These are phyloP conservation scores for Metschnikowia cerradonensis DNA, from an alignment of 805 yeast species.

Conservation along the genomic window DNA sequence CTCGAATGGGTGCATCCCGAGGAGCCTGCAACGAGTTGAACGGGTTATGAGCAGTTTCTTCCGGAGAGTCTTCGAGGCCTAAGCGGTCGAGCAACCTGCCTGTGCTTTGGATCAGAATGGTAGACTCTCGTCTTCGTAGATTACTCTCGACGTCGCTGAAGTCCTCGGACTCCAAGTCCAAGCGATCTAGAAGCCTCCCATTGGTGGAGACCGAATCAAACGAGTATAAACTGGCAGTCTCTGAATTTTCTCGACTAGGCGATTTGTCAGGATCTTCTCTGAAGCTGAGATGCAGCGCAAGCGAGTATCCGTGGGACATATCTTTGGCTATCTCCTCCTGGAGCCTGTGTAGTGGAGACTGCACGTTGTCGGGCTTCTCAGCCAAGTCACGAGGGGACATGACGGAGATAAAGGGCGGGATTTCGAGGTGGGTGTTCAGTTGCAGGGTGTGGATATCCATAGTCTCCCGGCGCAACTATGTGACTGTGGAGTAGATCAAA, in stretches of 20 bases:
- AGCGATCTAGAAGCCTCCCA: conserved; percentile 36
- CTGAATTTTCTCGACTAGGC: neutral
- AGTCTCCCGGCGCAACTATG: neutral
- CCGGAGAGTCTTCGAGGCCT: conserved; percentile 26
- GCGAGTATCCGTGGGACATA: neutral
- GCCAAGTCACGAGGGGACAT: conserved; percentile 3
- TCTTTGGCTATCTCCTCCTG: conserved; percentile 16
- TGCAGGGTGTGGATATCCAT: neutral
- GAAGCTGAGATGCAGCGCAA: neutral
- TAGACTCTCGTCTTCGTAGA: conserved; percentile 16
- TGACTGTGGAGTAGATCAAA: neutral
- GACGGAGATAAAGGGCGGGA: neutral
- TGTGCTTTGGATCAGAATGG: conserved; percentile 14
- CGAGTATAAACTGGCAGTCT: conserved; percentile 35
- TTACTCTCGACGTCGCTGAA: conserved; percentile 10
- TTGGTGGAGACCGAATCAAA: conserved; percentile 43
- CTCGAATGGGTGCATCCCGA: conserved; percentile 14
- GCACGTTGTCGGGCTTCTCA: conserved; percentile 9
- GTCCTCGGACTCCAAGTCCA: conserved; percentile 18
- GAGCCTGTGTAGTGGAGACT: conserved; percentile 17
- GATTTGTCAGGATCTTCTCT: neutral
- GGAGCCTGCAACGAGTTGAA: conserved; percentile 4
- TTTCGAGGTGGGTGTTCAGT: neutral
- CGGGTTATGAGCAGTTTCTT: conserved; percentile 4
- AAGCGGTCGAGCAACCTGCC: conserved; percentile 21